Evolutionary conservation across 1,284 basidiomycete species (phyloP), one percentile per base, ranked within the genome.

Genomic region (Termitomyces sp.): DNA sequence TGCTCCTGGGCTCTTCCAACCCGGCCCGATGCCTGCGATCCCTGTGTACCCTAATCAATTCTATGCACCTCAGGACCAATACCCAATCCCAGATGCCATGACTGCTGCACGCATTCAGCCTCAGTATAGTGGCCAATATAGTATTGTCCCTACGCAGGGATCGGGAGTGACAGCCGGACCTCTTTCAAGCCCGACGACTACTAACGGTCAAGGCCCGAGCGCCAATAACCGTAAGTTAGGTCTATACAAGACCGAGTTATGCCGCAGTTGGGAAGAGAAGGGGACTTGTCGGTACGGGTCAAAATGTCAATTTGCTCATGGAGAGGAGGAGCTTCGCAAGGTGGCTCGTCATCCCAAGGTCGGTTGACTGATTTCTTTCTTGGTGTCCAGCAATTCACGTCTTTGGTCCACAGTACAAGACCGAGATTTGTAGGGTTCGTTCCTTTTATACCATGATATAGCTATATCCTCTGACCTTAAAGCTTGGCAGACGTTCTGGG

Each of bases 201-300:
- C 71, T 50, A 74, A 67, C 56, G 68, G 70, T 52, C 68, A 70
- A 57, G 90, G 91, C 0, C 91, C 90, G 7, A 92, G 88, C 58
- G 86, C 90, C 3, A 93, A 92, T 70, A 94, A 94, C 65, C 80
- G 89, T 61, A 95, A 95, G 73, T 70, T 91, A 33, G 90, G 88
- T 21, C 68, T 94, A 46, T 95, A 94, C 79, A 95, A 95, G 79
- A 95, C 93, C 0, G 92, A 95, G 67, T 64, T 94, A 34, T 95
- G 92, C 71, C 78, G 92, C 58, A 93, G 90, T 67, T 95, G 92
- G 92, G 92, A 94, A 68, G 92, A 95, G 72, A 93, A 92, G 67
- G 90, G 92, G 1, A 75, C 78, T n/a, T 95, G 93, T 69, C 80
- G 91, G 43, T 95, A 95, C 64, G 88, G 87, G 8, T 70, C 81